Evolutionary conservation across 805 yeast genomes (phyloP), one percentile per base, ranked within the genome.

Genomic region (Suhomyces sp.): DNA sequence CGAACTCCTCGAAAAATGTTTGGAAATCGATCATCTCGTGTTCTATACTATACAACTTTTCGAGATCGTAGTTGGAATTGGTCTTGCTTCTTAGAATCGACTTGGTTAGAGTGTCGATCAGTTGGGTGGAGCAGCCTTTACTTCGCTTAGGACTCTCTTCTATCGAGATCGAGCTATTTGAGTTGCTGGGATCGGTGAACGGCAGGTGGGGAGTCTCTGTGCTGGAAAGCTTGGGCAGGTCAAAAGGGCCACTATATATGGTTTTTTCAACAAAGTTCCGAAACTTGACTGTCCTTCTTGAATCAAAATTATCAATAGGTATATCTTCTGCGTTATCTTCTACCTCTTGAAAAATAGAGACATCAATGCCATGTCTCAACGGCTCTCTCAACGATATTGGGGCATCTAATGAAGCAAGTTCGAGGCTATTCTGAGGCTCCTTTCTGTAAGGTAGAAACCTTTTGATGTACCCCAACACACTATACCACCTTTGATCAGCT

Each of bases 1-100:
- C 57, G 12, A 57, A 57, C 10, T 41, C 36, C 26, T 36, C 12
- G 9, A 49, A 36, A 27, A 54, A 56, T 8, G 26, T 23, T 15
- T 54, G 50, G n/a, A 56, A 29, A 26, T 52, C 51, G 10, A 44
- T 13, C 12, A 26, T 24, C n/a, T 56, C 59, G 19, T 54, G 51
- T 24, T 49, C 29, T n/a, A 45, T 19, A 1, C 41, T 44, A 26
- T 49, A 45, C 3, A 23, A 10, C 15, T 15, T 46, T 47, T 70
- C 74, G 22, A 49, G 38, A 13, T 59, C 62, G 45, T 51, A 67
- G 47, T 70, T 70, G 8, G 44, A 36, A 40, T 70, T 70, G 3
- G 54, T 47, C 51, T 60, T 63, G 45, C 57, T 66, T 50, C 66
- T 68, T 31, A 70, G 55, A 19, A 70, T 70, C 8, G 74, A 65